Evolutionary conservation across 768 basidiomycete genomes (phyloP), one percentile per base, ranked within the genome.

Genomic region (Pleurotus citrinopileatus): DNA sequence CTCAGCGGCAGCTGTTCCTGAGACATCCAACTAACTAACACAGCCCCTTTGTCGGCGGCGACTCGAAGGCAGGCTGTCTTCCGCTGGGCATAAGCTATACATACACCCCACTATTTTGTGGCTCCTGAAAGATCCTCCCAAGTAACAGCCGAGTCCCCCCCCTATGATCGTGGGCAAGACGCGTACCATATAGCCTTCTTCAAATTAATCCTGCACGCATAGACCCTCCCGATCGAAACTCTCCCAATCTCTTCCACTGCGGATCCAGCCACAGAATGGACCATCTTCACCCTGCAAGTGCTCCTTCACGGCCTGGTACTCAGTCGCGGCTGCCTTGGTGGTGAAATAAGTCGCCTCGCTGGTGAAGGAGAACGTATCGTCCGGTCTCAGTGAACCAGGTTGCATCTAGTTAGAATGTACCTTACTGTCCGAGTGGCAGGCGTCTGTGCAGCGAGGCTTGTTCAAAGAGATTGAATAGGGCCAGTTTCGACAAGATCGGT

Each of bases 191-290:
- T n/a, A n/a, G n/a, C 5, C 7, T 7, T 19, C 38, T n/a, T 40
- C 13, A 15, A 2, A n/a, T 13, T 7, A n/a, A 7, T 13, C 10
- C 8, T 19, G 1, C 1, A 40, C 17, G 38, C 38, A 40, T 19
- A 6, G 7, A 23, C 34, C 48, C 12, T 9, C 50, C 12, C n/a
- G 29, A 55, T 40, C 45, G 36, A 89, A 89, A 43, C 56, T 65
- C 61, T 87, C 83, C 76, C 80, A 82, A 46, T 64, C 61, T 34
- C 60, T 55, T 2, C 84, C 86, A 50, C 79, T 84, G 19, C 59
- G 66, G 36, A 86, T 63, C 89, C 89, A 91, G 17, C 84, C 86
- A 28, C 69, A 65, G 56, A 91, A 88, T 2, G 78, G 70, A 3
- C 78, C 73, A 0, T 61, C 63, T 28, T 65, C 57, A 0, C 77